A percentile compares a stretch with the other conserved stretches of the same genome.
These are phyloP conservation scores for Glomus cerebriforme DNA, from an alignment of 192 early-diverging fungal genomes.

Conservation along the genomic window DNA sequence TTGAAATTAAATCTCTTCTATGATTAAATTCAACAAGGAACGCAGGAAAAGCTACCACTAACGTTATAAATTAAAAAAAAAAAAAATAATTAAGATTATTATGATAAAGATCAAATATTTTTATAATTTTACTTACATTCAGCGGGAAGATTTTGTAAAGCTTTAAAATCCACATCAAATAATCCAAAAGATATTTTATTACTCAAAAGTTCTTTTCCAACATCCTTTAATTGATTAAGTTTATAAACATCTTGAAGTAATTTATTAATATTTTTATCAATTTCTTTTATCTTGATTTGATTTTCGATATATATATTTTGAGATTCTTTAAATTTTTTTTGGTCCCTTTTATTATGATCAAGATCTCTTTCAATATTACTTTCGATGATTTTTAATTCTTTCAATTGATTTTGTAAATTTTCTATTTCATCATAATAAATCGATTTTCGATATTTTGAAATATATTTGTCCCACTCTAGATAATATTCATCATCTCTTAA, in stretches of 20 bases:
- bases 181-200: neutral
- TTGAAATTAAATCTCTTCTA: neutral
- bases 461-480: neutral
- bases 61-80: neutral
- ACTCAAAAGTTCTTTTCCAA: neutral
- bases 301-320: neutral
- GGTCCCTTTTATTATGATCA: neutral
- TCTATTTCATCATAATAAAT: neutral
- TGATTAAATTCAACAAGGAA: neutral
- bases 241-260: neutral
- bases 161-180: neutral
- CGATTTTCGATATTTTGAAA: neutral
- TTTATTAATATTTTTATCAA: neutral
- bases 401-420: neutral
- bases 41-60: neutral
- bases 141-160: neutral
- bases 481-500: neutral
- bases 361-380: neutral
- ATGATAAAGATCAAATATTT: neutral
- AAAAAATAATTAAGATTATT: neutral
- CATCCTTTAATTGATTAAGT: neutral
- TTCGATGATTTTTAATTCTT: neutral
- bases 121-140: neutral
- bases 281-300: neutral
- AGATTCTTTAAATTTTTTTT: neutral